Evolutionary conservation across 2,329 filamentous ascomycete genomes (phyloP), one percentile per base, ranked within the genome.

Genomic region (Monosporascus sp.): DNA sequence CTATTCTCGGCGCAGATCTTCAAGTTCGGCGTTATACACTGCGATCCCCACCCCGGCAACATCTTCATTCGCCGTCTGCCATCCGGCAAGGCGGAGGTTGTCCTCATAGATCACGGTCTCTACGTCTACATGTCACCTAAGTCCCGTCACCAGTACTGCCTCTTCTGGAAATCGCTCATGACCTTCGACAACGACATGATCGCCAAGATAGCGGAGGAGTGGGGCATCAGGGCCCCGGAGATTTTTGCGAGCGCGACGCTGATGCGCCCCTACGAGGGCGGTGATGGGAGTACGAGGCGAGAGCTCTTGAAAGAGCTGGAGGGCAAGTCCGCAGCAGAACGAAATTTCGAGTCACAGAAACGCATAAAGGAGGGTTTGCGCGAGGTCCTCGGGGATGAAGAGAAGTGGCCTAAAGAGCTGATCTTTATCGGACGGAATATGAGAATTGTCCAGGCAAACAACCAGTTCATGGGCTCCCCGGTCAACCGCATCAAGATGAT

Each of bases 1-100:
- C 80, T 97, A 36, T 99, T 97, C 75, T 89, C 87, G n/a, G 92
- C 90, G 2, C 93, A 97, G 67, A 97, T 97, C 80, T 99, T 97
- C 76, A 86, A 96, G 59, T 97, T 90, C 89, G 94, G 94, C 14
- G 82, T 89, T 44, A 89, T 97, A 0, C 93, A 99, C 74, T 97
- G 93, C 72, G 94, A 99, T 68, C 94, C 94, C 9, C 94, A 99
- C 66, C 94, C 94, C 1, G 93, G 93, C 27, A 99, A 99, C 72
- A 94, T 97, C 69, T 96, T 99, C 73, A 87, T 97, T 65, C 88
- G 94, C 8, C 86, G 94, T 8, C 78, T 90, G 17, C 88, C 91
- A 1, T 85, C 80, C 44, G 93, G 93, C n/a, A 80, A 84, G 44
- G 81, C 93, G 1, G 91, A 99, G 73, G 80, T 99, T 31, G 93